Conservation (phyloP, 345 rosid species). For the Combretum micranthum region DNA sequence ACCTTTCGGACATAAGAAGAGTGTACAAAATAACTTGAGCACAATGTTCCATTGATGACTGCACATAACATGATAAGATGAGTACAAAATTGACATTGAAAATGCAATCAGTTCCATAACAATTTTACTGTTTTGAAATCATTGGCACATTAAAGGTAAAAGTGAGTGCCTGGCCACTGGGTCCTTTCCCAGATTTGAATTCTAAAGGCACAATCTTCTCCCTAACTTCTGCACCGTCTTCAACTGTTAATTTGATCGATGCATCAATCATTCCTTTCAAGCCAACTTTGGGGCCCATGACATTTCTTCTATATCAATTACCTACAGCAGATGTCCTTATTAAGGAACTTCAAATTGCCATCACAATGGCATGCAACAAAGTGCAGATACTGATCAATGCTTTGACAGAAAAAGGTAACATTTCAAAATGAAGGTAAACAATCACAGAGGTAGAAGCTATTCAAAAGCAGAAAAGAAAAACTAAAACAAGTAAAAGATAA, state of each 20-base stretch:
- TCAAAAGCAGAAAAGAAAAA: background rate
- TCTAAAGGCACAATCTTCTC: slow-evolving; percentile 84
- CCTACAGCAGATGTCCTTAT: slow-evolving; percentile 31
- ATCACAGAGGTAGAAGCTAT: background rate
- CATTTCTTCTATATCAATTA: slow-evolving; percentile 96
- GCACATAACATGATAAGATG: slow-evolving; percentile 21
- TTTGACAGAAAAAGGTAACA: background rate
- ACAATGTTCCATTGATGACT: slow-evolving; percentile 85
- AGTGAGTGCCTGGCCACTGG: slow-evolving; percentile 68
- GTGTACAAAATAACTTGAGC: slow-evolving; percentile 97
- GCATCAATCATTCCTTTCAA: slow-evolving; percentile 97
- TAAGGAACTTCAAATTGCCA: background rate
- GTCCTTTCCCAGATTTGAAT: slow-evolving; percentile 86
- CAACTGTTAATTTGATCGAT: slow-evolving; percentile 62
- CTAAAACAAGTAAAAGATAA: no score
- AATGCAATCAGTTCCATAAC: slow-evolving; percentile 7
- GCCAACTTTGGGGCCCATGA: slow-evolving; percentile 96
- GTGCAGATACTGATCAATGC: background rate
- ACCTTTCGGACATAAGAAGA: slow-evolving; percentile 99
- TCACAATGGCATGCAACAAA: background rate
- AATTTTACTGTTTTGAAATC: slow-evolving; percentile 3
- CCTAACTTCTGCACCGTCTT: slow-evolving; percentile 27
- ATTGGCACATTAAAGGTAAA: background rate
- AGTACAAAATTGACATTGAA: background rate
- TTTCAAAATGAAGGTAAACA: background rate